A percentile compares a stretch with the other conserved stretches of the same genome.
Evolutionary conservation across 345 rosid genomes (phyloP).

Genomic region (Melaleuca alternifolia): DNA sequence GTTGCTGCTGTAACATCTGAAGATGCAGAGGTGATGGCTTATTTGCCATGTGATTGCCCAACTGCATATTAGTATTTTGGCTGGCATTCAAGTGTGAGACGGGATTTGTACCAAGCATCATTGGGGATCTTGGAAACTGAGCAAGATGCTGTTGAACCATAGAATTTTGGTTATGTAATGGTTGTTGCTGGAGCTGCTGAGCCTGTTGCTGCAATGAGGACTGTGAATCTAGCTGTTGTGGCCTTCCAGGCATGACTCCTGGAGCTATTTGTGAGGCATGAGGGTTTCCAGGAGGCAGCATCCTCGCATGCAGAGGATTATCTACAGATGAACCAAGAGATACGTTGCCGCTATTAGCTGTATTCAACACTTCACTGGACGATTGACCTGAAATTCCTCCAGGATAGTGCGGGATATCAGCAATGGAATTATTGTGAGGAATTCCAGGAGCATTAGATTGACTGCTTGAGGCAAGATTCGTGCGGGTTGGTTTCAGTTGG

Average conservation of each 20-base stretch:
- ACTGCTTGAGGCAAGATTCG: conserved; percentile 34
- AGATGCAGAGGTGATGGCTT: conserved; percentile 54
- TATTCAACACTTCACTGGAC: conserved; percentile 41
- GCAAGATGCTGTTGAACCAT: conserved; percentile 60
- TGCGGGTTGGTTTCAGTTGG: conserved; percentile 38
- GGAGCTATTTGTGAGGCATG: conserved; percentile 71
- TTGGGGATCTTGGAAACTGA: conserved; percentile 60
- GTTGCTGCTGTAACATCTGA: conserved; percentile 60
- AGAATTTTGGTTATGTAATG: conserved; percentile 42
- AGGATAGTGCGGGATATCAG: conserved; percentile 46
- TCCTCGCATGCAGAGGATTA: conserved; percentile 45
- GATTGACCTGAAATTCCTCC: conserved; percentile 49
- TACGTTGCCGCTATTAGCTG: conserved; percentile 31
- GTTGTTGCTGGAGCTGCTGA: conserved; percentile 34
- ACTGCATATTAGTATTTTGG: conserved; percentile 61
- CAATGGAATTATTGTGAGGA: conserved; percentile 38
- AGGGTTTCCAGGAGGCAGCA: conserved; percentile 62
- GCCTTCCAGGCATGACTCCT: conserved; percentile 48
- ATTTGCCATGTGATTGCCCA: conserved; percentile 66
- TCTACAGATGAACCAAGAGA: conserved; percentile 38
- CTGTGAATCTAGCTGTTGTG: conserved; percentile 54
- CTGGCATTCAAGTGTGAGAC: conserved; percentile 50
- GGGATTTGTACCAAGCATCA: conserved; percentile 51
- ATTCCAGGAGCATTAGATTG: conserved; percentile 37
- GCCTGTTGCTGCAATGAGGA: conserved; percentile 28